Evolutionary conservation across 306 rosid species (phyloP), one percentile per base, ranked within the genome.

Genomic region (Elaeagnus macrophylla): DNA sequence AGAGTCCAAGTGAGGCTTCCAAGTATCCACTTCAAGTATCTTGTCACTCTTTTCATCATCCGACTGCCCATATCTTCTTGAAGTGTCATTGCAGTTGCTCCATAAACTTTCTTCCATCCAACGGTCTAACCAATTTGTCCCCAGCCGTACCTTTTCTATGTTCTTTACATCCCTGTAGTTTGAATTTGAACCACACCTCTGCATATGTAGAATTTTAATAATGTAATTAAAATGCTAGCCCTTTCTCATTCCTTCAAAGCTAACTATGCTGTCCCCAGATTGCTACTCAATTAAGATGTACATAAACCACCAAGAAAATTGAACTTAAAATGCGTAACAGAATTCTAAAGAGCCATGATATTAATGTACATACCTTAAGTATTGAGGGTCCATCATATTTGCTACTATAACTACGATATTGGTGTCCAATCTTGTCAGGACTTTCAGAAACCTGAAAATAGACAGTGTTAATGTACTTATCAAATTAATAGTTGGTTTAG

Each of bases 11-110:
- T 77, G 82, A 54, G 96, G 89, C 73, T 81, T 84, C 99, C 99
- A 87, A 14, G 96, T 87, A 69, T 91, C 99, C 36, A 91, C 93
- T 82, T 91, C 99, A 12, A 91, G 96, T 67, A 87, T 80, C 68
- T 91, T 91, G 81, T 87, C 99, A 37, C 70, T 73, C 72, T 82
- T 91, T 41, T 73, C 82, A 64, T 84, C 94, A 62, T 80, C 79
- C 10, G 49, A 25, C 7, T 48, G 65, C 8, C 48, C 57, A 25
- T 60, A 76, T 70, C 56, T 84, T 61, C 56, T 36, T 20, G 84
- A 72, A 39, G 67, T 42, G 20, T 77, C 73, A 8, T 72, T 52
- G 2, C 50, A 58, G 46, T 76, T 74, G 58, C 59, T 75, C 81
- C 77, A 66, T 0, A 68, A 37, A 53, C 68, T 84, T 72, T 91